phyloP scores from a whole-genome alignment of 2,329 filamentous ascomycete species.

The Esteya vermicola region DNA sequence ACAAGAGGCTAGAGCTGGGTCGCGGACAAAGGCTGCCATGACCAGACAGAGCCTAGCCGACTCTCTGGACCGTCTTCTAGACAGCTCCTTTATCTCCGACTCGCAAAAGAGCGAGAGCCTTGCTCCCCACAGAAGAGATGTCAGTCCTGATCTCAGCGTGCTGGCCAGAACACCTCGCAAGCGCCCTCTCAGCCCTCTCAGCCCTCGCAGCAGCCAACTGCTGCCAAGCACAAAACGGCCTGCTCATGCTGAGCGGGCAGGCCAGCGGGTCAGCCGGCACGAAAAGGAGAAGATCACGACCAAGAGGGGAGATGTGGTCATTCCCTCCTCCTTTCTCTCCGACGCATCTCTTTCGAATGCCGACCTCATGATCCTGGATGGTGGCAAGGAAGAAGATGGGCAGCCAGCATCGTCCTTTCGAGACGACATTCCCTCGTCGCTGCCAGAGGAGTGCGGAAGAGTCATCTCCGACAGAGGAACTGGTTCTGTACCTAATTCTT shows the following conservation, averaged over 20 bases:
- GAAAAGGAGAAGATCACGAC: too few species aligned
- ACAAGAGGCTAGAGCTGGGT: too few species aligned
- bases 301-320: too few species aligned
- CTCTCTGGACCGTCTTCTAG: not conserved
- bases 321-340: not conserved
- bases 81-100: not conserved
- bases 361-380: too few species aligned
- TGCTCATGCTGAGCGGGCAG: too few species aligned
- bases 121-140: not conserved
- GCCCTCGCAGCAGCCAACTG: not conserved
- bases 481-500: too few species aligned
- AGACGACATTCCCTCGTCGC: constrained; percentile 7
- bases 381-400: not conserved
- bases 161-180: not conserved
- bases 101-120: not conserved
- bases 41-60: constrained; percentile 10
- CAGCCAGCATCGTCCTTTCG: not conserved
- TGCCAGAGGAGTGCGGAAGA: constrained; percentile 8
- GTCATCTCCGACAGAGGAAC: too few species aligned
- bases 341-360: too few species aligned
- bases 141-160: constrained; percentile 4
- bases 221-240: constrained; percentile 1
- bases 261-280: too few species aligned
- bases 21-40: not conserved
- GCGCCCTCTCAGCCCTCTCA: not conserved